These are phyloP conservation scores for Strobilomyces dryophilus DNA, from an alignment of 768 basidiomycete genomes.

Conservation along the genomic window DNA sequence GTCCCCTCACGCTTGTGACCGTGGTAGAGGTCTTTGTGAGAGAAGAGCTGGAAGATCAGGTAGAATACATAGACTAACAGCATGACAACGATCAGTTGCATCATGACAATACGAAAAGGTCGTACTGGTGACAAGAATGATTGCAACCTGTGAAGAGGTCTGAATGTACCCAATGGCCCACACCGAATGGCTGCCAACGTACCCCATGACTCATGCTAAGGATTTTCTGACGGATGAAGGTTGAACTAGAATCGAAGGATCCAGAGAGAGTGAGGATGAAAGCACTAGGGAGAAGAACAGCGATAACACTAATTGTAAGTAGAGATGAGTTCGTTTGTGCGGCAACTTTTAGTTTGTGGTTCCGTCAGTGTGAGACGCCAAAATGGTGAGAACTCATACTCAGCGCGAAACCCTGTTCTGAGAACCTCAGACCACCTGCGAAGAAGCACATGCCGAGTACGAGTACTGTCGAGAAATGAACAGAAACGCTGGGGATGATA, in stretches of 20 bases:
- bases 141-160: constrained; percentile 51
- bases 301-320: constrained; percentile 74
- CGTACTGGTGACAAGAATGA: constrained; percentile 75
- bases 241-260: too few relatives aligned
- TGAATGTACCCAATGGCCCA: neutral
- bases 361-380: neutral
- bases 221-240: constrained; percentile 30
- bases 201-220: constrained; percentile 77
- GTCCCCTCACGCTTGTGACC: constrained; percentile 34
- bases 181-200: constrained; percentile 18
- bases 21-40: constrained; percentile 69
- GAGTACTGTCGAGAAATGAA: constrained; percentile 47
- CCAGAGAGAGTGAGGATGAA: too few relatives aligned
- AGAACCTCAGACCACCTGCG: constrained; percentile 71
- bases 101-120: neutral
- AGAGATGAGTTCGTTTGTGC: constrained; percentile 73
- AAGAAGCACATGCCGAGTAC: constrained; percentile 86
- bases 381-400: constrained; percentile 40
- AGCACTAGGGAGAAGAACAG: constrained; percentile 70
- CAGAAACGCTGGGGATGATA: neutral
- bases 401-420: constrained; percentile 73
- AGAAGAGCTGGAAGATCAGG: constrained; percentile 75
- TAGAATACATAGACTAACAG: constrained; percentile 65
- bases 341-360: constrained; percentile 41
- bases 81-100: neutral